These are phyloP conservation scores for Pseudocercospora macadamiae DNA, from an alignment of 2,329 filamentous ascomycete genomes.

Conservation along the genomic window DNA sequence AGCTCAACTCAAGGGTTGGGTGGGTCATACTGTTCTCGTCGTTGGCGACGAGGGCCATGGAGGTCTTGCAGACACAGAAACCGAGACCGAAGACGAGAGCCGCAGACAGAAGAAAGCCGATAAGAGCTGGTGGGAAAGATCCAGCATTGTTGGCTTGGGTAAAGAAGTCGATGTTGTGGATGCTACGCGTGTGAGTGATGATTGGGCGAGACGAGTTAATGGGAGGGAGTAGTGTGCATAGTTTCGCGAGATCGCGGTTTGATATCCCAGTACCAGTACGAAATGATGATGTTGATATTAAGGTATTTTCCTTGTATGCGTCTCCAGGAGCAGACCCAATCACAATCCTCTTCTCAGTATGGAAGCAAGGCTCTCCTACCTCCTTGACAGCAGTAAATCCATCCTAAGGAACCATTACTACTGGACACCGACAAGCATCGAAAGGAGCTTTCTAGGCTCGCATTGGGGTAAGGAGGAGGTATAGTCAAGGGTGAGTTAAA, in stretches of 20 bases:
- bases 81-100: constrained; percentile 64
- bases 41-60: constrained; percentile 75
- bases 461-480: too few species aligned
- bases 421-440: too few species aligned
- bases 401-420: too few species aligned
- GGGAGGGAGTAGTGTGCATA: constrained; percentile 50
- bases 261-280: constrained; percentile 7
- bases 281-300: constrained; percentile 4
- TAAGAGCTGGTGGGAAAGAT: constrained; percentile 74
- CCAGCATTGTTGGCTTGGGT: constrained; percentile 81
- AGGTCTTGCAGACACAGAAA: constrained; percentile 79
- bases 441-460: too few species aligned
- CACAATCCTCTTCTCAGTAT: too few species aligned
- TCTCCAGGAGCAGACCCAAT: too few species aligned
- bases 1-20: constrained; percentile 66
- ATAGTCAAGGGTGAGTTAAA: too few species aligned
- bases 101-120: constrained; percentile 46
- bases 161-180: constrained; percentile 89
- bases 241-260: not conserved
- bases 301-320: too few species aligned
- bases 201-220: constrained; percentile 80
- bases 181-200: constrained; percentile 76
- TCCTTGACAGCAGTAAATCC: too few species aligned
- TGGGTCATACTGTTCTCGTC: constrained; percentile 63
- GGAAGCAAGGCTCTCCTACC: too few species aligned